Evolutionary conservation across 208 protist species (phyloP).

Genomic region (Crithidia acanthocephali): DNA sequence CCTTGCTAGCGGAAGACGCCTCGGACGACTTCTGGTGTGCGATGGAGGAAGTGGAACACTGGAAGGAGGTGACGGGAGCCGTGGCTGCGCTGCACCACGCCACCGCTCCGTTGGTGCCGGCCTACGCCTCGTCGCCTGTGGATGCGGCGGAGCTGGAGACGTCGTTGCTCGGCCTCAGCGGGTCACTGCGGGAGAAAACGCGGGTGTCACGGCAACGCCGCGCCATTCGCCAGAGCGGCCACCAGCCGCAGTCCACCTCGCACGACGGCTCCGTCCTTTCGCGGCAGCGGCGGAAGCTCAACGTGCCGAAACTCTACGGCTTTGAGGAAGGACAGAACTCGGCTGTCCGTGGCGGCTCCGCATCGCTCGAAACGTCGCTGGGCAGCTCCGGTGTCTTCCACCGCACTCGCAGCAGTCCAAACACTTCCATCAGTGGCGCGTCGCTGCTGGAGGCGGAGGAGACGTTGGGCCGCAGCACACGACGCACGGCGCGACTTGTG

Average conservation of each 20-base stretch:
- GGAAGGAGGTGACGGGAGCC: conserved; percentile 3
- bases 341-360: not conserved
- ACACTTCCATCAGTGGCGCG: not conserved
- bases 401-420: conserved; percentile 1
- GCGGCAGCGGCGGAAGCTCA: conserved; percentile 24
- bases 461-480: conserved; percentile 15
- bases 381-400: conserved; percentile 19
- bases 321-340: not conserved
- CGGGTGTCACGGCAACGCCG: conserved; percentile 23
- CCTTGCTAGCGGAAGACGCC: no score
- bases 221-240: conserved; percentile 20
- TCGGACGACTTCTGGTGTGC: conserved; percentile 2
- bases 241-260: not conserved
- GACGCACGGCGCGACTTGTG: not conserved
- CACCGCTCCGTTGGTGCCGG: not conserved
- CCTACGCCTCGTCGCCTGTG: not conserved
- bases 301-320: conserved; percentile 27
- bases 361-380: not conserved
- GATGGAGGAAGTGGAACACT: conserved; percentile 24
- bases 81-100: no score
- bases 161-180: not conserved
- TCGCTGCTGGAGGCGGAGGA: conserved; percentile 21
- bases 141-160: not conserved
- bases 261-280: conserved; percentile 8
- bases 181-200: not conserved